These are phyloP conservation scores for Xylaria sp. DNA, from an alignment of 2,329 filamentous ascomycete genomes.

Conservation along the genomic window DNA sequence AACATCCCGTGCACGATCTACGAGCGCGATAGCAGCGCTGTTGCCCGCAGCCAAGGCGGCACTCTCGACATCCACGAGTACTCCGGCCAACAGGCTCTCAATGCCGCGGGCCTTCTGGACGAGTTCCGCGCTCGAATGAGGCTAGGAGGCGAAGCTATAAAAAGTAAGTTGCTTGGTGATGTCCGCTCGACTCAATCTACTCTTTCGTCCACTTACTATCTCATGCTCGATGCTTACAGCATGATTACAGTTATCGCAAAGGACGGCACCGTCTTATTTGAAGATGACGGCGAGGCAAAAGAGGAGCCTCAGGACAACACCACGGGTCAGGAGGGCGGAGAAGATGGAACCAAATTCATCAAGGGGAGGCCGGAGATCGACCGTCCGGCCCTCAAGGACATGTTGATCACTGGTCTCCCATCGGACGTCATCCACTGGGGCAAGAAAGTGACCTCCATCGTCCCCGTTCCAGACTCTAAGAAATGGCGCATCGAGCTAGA, in stretches of 20 bases:
- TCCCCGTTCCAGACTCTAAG: not conserved
- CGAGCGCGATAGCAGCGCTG: slow-evolving; percentile 38
- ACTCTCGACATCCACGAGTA: slow-evolving; percentile 54
- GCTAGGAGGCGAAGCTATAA: slow-evolving; percentile 32
- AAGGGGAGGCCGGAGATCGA: slow-evolving; percentile 37
- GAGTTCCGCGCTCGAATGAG: slow-evolving; percentile 34
- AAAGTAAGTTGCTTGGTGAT: slow-evolving; percentile 5
- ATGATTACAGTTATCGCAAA: slow-evolving; percentile 27
- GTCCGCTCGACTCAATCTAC: not conserved
- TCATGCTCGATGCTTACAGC: not conserved
- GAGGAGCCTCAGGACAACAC: not conserved
- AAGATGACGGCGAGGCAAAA: slow-evolving; percentile 22
- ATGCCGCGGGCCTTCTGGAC: slow-evolving; percentile 39
- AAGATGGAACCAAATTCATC: slow-evolving; percentile 1
- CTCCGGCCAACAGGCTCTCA: slow-evolving; percentile 40
- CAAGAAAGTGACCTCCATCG: slow-evolving; percentile 18
- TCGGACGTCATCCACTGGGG: slow-evolving; percentile 32
- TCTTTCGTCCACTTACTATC: not conserved
- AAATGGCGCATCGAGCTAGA: slow-evolving; percentile 18
- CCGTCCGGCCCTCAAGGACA: slow-evolving; percentile 32
- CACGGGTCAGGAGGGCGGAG: not conserved
- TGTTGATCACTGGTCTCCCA: slow-evolving; percentile 33
- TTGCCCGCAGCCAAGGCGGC: slow-evolving; percentile 53
- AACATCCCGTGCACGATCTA: slow-evolving; percentile 38
- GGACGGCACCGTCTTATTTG: slow-evolving; percentile 36